Evolutionary conservation across 2,329 filamentous ascomycete species (phyloP).

Genomic region (Diaporthe citrichinensis): DNA sequence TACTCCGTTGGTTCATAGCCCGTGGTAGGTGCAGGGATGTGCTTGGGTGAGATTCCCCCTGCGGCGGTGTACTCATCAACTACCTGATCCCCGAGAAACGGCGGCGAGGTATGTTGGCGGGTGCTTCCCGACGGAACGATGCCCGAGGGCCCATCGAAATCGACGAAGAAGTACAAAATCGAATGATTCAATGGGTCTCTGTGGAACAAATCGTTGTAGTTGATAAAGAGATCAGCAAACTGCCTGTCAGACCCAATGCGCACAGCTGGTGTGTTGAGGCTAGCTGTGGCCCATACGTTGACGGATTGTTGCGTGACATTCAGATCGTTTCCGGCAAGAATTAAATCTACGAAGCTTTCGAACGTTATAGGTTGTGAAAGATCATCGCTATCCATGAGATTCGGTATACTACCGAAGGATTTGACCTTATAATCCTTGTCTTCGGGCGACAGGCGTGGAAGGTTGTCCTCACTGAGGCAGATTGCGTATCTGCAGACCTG

Average conservation of each 20-base stretch:
- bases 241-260: not conserved
- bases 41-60: not conserved
- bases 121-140: not conserved
- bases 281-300: not conserved
- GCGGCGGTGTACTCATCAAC: not conserved
- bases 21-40: not conserved
- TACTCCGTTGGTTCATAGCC: not conserved
- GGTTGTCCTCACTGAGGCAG: not conserved
- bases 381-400: not conserved
- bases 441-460: not conserved
- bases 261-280: not conserved
- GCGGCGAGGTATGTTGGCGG: too few relatives aligned
- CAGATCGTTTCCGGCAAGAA: not conserved
- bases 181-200: not conserved
- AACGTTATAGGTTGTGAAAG: not conserved
- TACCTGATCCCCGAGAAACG: not conserved
- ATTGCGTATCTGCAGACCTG: not conserved
- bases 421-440: not conserved
- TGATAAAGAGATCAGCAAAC: not conserved
- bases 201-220: not conserved
- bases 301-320: not conserved
- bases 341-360: not conserved
- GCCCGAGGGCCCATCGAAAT: not conserved
- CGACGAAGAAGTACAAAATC: not conserved
- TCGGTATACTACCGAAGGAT: not conserved